A percentile compares a stretch with the other conserved stretches of the same genome.
Conservation (phyloP, 176 grass and related monocot species). For the Phoenix dactylifera region DNA sequence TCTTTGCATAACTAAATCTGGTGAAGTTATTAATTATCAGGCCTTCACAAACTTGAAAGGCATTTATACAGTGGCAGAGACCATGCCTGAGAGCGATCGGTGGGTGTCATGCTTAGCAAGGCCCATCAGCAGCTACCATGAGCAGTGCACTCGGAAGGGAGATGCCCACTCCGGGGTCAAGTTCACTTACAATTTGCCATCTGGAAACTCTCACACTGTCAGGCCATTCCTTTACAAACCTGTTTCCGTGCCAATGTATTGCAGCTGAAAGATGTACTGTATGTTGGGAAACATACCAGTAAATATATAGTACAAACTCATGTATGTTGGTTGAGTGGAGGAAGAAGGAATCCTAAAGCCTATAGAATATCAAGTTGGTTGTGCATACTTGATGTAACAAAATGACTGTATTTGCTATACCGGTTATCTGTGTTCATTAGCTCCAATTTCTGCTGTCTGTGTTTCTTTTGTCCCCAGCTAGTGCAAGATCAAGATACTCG, state of each 20-base stretch:
- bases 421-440: too few relatives aligned
- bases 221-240: constrained; percentile 89
- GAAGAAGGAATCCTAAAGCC: too few relatives aligned
- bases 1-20: constrained; percentile 88
- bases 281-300: too few relatives aligned
- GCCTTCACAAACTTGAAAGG: constrained; percentile 87
- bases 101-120: constrained; percentile 93
- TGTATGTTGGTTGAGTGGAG: too few relatives aligned
- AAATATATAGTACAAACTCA: too few relatives aligned
- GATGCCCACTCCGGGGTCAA: constrained; percentile 78
- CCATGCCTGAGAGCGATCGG: constrained; percentile 77
- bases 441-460: too few relatives aligned
- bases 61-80: constrained; percentile 67
- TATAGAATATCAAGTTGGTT: too few relatives aligned
- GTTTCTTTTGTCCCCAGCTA: too few relatives aligned
- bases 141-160: constrained; percentile 55
- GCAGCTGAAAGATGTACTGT: constrained; percentile 25
- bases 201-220: constrained; percentile 58
- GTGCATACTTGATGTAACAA: too few relatives aligned
- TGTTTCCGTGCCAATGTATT: constrained; percentile 42
- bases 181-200: constrained; percentile 61
- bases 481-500: too few relatives aligned
- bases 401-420: too few relatives aligned
- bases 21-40: constrained; percentile 92
- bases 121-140: constrained; percentile 79